Evolutionary conservation across 768 basidiomycete genomes (phyloP).

Genomic region (Mycena rosella): DNA sequence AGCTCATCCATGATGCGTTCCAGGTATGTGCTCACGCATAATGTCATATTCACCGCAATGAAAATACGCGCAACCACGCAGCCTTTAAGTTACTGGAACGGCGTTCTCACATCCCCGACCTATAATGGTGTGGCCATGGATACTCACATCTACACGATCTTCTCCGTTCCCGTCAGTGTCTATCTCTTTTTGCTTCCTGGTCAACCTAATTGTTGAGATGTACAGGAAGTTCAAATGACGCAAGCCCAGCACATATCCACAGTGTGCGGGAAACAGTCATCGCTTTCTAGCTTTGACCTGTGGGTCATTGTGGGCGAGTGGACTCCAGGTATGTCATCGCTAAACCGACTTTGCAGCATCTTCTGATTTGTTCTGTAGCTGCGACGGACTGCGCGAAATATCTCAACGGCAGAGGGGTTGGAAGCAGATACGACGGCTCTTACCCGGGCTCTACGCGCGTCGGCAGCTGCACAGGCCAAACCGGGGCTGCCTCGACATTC

Average conservation of each 20-base stretch:
- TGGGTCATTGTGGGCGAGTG: constrained; percentile 69
- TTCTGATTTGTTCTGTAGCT: constrained; percentile 48
- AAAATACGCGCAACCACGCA: background rate
- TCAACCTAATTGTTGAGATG: background rate
- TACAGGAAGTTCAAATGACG: constrained; percentile 26
- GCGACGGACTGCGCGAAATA: constrained; percentile 84
- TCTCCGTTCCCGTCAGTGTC: constrained; percentile 21
- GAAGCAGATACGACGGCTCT: constrained; percentile 75
- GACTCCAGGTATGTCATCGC: constrained; percentile 59
- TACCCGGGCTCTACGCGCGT: constrained; percentile 72
- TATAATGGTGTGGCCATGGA: constrained; percentile 31
- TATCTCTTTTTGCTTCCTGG: background rate
- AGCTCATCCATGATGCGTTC: constrained; percentile 32
- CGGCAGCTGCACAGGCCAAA: constrained; percentile 81
- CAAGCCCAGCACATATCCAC: constrained; percentile 25
- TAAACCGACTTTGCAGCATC: background rate
- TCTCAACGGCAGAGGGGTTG: constrained; percentile 85
- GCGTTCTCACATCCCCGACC: constrained; percentile 13
- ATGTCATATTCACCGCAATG: background rate
- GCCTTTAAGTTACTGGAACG: constrained; percentile 28
- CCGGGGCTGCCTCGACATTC: constrained; percentile 82
- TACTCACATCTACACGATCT: constrained; percentile 33
- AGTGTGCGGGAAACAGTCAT: constrained; percentile 7
- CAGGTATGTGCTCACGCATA: constrained; percentile 15
- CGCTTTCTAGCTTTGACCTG: constrained; percentile 22